Conservation (phyloP, 139 green algal species). For the Limnomonas spitsbergensis region DNA sequence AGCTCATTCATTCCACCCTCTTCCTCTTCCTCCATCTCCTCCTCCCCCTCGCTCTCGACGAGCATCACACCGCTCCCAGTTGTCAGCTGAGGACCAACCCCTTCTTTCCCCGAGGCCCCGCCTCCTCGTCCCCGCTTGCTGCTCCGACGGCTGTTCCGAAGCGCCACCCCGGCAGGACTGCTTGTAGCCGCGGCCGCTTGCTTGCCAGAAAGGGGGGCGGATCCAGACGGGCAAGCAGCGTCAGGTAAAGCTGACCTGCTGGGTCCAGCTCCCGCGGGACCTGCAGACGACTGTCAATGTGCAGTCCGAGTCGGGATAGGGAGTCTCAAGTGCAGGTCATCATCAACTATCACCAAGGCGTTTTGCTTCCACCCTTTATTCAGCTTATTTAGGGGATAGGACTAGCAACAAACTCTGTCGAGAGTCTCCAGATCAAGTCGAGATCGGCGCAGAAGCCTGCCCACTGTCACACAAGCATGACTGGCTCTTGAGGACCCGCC, state of each 20-base stretch:
- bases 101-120: background rate
- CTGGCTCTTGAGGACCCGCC: too few species aligned
- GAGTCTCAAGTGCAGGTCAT: background rate
- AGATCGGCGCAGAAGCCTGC: too few species aligned
- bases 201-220: background rate
- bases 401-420: too few species aligned
- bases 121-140: background rate
- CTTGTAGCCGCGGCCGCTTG: background rate
- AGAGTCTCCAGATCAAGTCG: too few species aligned
- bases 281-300: background rate
- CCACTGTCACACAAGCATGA: too few species aligned
- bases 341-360: background rate
- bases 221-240: too few species aligned
- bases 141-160: background rate
- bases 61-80: background rate
- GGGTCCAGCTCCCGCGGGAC: background rate
- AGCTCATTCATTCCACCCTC: background rate
- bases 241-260: too few species aligned
- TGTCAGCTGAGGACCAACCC: too few species aligned
- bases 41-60: background rate
- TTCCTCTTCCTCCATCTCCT: slow-evolving; percentile 1
- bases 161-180: background rate
- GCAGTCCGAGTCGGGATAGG: background rate
- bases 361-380: background rate
- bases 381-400: too few species aligned